Conservation (phyloP, 352 stramenopile species). For the Globisporangium cylindrosporum region DNA sequence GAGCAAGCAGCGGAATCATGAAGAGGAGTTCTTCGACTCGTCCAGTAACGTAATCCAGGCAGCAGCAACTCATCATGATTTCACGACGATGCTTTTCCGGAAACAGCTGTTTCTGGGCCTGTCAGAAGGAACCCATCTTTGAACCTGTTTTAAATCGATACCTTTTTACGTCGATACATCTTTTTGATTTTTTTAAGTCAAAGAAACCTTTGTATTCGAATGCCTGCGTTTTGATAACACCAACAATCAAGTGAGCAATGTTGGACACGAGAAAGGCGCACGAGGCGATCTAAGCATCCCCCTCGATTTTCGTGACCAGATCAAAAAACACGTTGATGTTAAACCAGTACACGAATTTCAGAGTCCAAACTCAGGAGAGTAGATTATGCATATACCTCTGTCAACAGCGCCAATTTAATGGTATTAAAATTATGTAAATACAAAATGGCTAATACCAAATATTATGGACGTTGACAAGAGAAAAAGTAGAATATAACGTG, state of each 20-base stretch:
- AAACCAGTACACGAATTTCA: neutral
- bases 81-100: neutral
- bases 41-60: constrained; percentile 10
- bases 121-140: neutral
- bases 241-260: constrained; percentile 14
- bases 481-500: too few relatives aligned
- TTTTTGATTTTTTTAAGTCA: neutral
- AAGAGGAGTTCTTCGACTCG: neutral
- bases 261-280: constrained; percentile 5
- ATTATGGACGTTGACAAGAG: too few relatives aligned
- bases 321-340: neutral
- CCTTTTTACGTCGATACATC: neutral
- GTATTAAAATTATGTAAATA: too few relatives aligned
- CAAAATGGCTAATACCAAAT: too few relatives aligned
- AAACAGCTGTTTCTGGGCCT: neutral
- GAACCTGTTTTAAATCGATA: neutral
- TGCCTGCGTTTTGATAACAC: neutral
- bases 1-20: neutral
- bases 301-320: neutral
- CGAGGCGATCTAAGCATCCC: neutral
- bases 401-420: too few relatives aligned
- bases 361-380: too few relatives aligned
- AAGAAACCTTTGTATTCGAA: neutral
- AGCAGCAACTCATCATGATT: neutral
- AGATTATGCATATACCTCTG: too few relatives aligned